Evolutionary conservation across 2,329 filamentous ascomycete genomes (phyloP).

Genomic region (Sporothrix humicola): DNA sequence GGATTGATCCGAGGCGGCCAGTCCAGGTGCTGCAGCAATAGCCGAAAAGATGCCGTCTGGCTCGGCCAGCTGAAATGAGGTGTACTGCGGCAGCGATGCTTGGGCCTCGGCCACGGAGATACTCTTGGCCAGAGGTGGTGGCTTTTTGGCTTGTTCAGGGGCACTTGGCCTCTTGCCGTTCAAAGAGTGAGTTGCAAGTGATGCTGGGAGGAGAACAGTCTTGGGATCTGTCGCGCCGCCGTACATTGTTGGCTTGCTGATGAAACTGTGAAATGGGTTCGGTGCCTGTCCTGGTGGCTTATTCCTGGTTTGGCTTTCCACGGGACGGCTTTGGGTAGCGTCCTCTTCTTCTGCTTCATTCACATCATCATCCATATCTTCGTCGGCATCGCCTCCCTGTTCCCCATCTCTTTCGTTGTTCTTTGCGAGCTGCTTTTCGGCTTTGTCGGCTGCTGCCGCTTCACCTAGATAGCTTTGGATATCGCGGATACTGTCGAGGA

Average conservation of each 20-base stretch:
- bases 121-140: background rate
- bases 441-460: background rate
- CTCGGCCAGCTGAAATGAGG: slow-evolving; percentile 37
- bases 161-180: background rate
- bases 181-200: background rate
- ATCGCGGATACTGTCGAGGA: slow-evolving; percentile 52
- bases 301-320: background rate
- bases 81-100: slow-evolving; percentile 26
- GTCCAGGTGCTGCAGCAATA: slow-evolving; percentile 27
- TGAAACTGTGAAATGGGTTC: background rate
- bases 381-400: background rate
- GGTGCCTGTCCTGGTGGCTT: too few relatives aligned
- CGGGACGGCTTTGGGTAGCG: background rate
- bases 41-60: slow-evolving; percentile 47
- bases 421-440: slow-evolving; percentile 24
- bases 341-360: background rate
- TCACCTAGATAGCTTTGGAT: slow-evolving; percentile 48
- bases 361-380: slow-evolving; percentile 10
- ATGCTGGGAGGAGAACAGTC: slow-evolving; percentile 13
- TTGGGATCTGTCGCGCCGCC: background rate
- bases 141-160: background rate
- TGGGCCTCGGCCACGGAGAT: background rate
- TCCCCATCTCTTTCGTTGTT: slow-evolving; percentile 26
- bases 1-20: background rate
- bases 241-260: slow-evolving; percentile 8